Base-by-base conservation (phyloP, 1,139 yeast species). In the Magnusiomyces clavatus region DNA sequence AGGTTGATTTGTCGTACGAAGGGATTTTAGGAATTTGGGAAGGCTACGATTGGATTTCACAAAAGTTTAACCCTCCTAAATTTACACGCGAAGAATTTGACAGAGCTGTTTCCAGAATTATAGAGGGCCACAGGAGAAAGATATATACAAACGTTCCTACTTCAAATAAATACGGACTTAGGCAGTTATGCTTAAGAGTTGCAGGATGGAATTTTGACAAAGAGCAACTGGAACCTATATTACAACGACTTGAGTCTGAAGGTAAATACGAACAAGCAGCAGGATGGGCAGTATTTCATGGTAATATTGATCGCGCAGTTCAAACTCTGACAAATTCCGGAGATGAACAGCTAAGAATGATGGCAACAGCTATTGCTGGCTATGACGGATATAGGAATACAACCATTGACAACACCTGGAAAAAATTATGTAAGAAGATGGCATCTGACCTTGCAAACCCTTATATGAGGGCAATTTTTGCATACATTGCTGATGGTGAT, bases 211-310 rank as follows among this genome's bases (percentile, higher is more conserved):
- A 87, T 62, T 81, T 87, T 61, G 83, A 90, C 1, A 78, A 80
- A 31, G 72, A 78, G 14, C 96, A 88, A 61, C 76, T 89, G 57
- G 95, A 89, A 54, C 81, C 77, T 46, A 82, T 85, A 58, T 76
- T 87, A 48, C 71, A 72, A 38, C 72, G 75, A 44, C 72, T 90
- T 46, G 78, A 83, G 34, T 67, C 71, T 0, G 69, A 73, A 31
- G 92, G 88, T 0, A 77, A 79, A 57, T 78, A 78, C 55, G 96
- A 88, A 57, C 83, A 92, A 64, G 97, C 98, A 0, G 98, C 97
- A 0, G 97, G 95, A 0, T 88, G 96, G 96, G 97, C 97, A 0
- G 92, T 89, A 0, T 92, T 92, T 67, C 94, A 88, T 64, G 96
- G 96, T 1, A 86, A 89, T 65, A 86, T 92, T 1, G 77, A 80